Evolutionary conservation across 352 stramenopile genomes (phyloP).

Genomic region (Saprolegnia diclina): DNA sequence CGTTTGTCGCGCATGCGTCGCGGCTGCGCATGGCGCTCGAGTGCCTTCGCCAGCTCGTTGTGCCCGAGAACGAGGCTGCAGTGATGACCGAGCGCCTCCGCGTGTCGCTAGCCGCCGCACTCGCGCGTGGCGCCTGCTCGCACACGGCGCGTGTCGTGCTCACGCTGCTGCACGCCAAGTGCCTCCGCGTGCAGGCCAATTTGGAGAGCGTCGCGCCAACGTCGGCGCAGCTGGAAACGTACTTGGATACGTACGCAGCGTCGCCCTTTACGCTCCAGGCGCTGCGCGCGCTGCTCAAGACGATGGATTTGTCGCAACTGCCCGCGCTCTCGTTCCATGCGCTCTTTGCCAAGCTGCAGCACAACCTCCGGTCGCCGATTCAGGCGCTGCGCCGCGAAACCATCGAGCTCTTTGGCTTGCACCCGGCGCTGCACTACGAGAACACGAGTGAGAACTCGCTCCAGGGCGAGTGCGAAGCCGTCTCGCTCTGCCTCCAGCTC

Average conservation of each 20-base stretch:
- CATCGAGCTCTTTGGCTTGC: constrained; percentile 55
- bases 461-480: constrained; percentile 56
- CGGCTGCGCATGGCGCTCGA: neutral
- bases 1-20: neutral
- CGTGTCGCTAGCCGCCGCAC: neutral
- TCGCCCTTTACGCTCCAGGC: constrained; percentile 1
- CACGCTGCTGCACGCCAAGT: constrained; percentile 3
- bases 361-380: constrained; percentile 59
- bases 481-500: constrained; percentile 58
- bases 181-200: constrained; percentile 49
- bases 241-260: neutral
- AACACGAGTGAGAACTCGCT: constrained; percentile 41
- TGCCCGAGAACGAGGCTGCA: neutral
- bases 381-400: constrained; percentile 61
- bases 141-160: neutral
- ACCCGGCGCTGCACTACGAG: constrained; percentile 46
- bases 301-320: neutral
- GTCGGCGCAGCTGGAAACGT: neutral
- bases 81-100: neutral
- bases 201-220: constrained; percentile 41
- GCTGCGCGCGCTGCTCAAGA: neutral
- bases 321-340: constrained; percentile 32
- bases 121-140: neutral
- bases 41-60: neutral
- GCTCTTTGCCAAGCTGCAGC: constrained; percentile 39